Percentiles rank a stretch among this genome's conserved stretches.
phyloP scores from a whole-genome alignment of 257 asterid species.

The Solanum ahanhuiri region DNA sequence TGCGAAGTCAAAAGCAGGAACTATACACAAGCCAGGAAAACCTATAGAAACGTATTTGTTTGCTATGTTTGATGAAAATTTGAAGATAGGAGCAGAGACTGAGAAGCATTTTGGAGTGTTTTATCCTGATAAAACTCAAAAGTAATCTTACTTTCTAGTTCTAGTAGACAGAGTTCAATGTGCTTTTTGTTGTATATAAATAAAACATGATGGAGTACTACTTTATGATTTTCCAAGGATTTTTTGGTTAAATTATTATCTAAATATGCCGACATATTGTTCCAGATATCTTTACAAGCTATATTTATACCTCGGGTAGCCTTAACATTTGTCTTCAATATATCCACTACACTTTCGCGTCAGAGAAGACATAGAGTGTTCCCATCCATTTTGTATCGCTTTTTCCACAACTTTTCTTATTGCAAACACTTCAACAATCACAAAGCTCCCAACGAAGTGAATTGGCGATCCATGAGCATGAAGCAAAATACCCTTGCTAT shows the following conservation, averaged over 20 bases:
- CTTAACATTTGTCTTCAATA: no score
- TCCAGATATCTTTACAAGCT: not conserved
- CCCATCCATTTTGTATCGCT: no score
- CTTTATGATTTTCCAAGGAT: not conserved
- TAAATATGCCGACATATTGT: not conserved
- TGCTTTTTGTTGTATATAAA: not conserved
- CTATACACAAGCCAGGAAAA: slow-evolving; percentile 19
- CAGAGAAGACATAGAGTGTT: no score
- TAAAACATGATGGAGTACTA: not conserved
- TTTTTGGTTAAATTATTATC: not conserved
- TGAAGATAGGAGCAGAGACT: slow-evolving; percentile 8
- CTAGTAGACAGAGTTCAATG: not conserved
- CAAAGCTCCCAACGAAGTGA: not conserved
- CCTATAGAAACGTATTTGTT: slow-evolving; percentile 36
- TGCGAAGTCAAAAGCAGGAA: slow-evolving; percentile 7
- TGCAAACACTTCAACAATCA: not conserved
- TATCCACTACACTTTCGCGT: no score
- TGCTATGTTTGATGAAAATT: slow-evolving; percentile 49
- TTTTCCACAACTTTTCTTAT: not conserved
- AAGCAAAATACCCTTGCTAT: not conserved
- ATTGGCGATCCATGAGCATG: not conserved
- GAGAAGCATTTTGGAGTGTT: slow-evolving; percentile 48
- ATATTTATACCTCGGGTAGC: no score
- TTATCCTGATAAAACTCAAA: slow-evolving; percentile 11
- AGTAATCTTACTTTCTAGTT: slow-evolving; percentile 10